A percentile compares a stretch with the other conserved stretches of the same genome.
phyloP scores from a whole-genome alignment of 805 yeast genomes.

The Pichia sporocuriosa region DNA sequence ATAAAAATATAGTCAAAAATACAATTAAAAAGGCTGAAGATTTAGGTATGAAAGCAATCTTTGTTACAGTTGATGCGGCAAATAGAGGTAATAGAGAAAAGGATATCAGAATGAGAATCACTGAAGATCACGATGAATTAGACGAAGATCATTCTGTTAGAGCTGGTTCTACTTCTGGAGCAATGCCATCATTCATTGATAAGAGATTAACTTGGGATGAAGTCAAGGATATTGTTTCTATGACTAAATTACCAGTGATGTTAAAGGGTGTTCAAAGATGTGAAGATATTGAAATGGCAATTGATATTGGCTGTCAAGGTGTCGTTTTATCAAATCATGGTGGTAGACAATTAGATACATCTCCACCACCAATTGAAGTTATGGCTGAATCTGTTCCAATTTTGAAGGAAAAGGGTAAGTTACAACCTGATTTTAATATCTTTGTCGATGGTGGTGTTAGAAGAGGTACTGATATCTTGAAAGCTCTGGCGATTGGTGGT shows the following conservation, averaged over 20 bases:
- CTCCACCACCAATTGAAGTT: conserved; percentile 68
- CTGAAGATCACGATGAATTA: conserved; percentile 40
- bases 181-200: conserved; percentile 77
- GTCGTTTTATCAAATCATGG: conserved; percentile 84
- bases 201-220: conserved; percentile 62
- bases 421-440: conserved; percentile 51
- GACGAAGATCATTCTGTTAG: conserved; percentile 46
- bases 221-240: conserved; percentile 44
- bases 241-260: conserved; percentile 58
- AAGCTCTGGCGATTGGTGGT: conserved; percentile 76
- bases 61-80: conserved; percentile 91
- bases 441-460: conserved; percentile 73
- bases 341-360: conserved; percentile 78
- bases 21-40: conserved; percentile 19
- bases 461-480: conserved; percentile 66
- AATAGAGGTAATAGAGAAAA: conserved; percentile 86
- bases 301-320: conserved; percentile 63
- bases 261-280: conserved; percentile 80
- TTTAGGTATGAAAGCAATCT: conserved; percentile 58
- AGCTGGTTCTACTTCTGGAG: conserved; percentile 77
- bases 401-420: conserved; percentile 36
- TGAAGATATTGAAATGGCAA: conserved; percentile 70
- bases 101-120: conserved; percentile 27
- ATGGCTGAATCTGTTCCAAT: conserved; percentile 61
- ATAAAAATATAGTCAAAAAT: conserved; percentile 32